phyloP scores from a whole-genome alignment of 495 filamentous ascomycete species.

The Monascus purpureus region DNA sequence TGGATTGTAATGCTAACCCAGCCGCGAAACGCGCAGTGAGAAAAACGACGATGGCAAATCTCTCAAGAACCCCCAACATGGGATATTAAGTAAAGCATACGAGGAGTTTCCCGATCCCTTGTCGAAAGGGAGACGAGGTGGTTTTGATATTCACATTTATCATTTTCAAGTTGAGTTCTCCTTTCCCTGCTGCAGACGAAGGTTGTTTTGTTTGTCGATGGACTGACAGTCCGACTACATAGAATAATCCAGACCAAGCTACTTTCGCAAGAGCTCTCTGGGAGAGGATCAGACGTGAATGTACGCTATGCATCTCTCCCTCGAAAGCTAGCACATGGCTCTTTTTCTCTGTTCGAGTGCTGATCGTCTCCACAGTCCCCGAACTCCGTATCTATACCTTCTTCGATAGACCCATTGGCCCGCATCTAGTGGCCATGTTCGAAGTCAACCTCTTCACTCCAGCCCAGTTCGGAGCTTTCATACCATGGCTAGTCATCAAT shows the following conservation, averaged over 20 bases:
- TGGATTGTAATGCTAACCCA: neutral
- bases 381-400: slow-evolving; percentile 72
- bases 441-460: slow-evolving; percentile 83
- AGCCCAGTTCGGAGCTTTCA: slow-evolving; percentile 74
- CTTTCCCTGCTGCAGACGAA: neutral
- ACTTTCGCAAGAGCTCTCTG: slow-evolving; percentile 57
- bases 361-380: slow-evolving; percentile 41
- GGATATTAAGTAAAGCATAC: slow-evolving; percentile 47
- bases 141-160: slow-evolving; percentile 74
- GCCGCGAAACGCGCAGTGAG: slow-evolving; percentile 13
- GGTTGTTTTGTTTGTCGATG: too few relatives aligned
- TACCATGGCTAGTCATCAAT: slow-evolving; percentile 74
- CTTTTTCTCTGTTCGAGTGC: neutral
- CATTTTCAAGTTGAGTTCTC: slow-evolving; percentile 36
- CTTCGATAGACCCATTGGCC: slow-evolving; percentile 66
- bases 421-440: slow-evolving; percentile 77
- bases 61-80: slow-evolving; percentile 42
- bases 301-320: slow-evolving; percentile 26
- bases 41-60: slow-evolving; percentile 51
- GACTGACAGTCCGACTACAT: too few relatives aligned
- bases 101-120: slow-evolving; percentile 49
- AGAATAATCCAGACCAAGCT: slow-evolving; percentile 46
- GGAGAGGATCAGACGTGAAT: slow-evolving; percentile 69
- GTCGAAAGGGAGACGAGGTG: slow-evolving; percentile 42
- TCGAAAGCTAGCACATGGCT: too few relatives aligned